phyloP scores from a whole-genome alignment of 2,329 filamentous ascomycete genomes.

The Boeremia exigua region DNA sequence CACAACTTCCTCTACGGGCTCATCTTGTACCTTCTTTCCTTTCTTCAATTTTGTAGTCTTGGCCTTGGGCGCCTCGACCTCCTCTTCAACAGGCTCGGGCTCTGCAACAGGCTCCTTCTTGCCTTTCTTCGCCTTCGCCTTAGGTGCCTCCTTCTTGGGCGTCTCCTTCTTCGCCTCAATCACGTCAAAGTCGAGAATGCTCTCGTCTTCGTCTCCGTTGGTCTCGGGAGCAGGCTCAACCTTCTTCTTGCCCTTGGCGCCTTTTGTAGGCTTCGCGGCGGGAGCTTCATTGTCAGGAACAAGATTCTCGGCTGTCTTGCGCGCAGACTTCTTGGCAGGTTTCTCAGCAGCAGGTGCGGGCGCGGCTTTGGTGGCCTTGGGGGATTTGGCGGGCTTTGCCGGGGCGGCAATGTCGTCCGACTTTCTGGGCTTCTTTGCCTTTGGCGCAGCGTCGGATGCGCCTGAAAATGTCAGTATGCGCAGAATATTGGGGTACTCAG shows the following conservation, averaged over 20 bases:
- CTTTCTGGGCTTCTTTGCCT: conserved; percentile 49
- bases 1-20: conserved; percentile 27
- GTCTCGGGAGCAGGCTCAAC: conserved; percentile 28
- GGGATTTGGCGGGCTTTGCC: conserved; percentile 24
- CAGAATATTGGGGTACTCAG: neutral
- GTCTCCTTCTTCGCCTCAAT: conserved; percentile 21
- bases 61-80: conserved; percentile 18
- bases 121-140: conserved; percentile 30
- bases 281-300: conserved; percentile 37
- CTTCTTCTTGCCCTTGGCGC: conserved; percentile 51
- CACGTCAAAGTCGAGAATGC: conserved; percentile 19
- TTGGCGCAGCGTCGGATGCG: conserved; percentile 42
- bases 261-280: conserved; percentile 28
- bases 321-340: conserved; percentile 34
- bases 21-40: conserved; percentile 27
- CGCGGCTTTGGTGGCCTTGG: conserved; percentile 31
- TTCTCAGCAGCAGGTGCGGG: conserved; percentile 27
- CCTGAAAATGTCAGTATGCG: conserved; percentile 30
- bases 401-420: conserved; percentile 35
- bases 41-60: conserved; percentile 33
- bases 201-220: conserved; percentile 18
- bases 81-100: conserved; percentile 20
- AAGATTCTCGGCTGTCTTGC: conserved; percentile 47
- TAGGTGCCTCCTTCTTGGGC: conserved; percentile 25
- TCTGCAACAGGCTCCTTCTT: conserved; percentile 29